Evolutionary conservation across 768 basidiomycete species (phyloP), one percentile per base, ranked within the genome.

Genomic region (Boletellus emodensis): DNA sequence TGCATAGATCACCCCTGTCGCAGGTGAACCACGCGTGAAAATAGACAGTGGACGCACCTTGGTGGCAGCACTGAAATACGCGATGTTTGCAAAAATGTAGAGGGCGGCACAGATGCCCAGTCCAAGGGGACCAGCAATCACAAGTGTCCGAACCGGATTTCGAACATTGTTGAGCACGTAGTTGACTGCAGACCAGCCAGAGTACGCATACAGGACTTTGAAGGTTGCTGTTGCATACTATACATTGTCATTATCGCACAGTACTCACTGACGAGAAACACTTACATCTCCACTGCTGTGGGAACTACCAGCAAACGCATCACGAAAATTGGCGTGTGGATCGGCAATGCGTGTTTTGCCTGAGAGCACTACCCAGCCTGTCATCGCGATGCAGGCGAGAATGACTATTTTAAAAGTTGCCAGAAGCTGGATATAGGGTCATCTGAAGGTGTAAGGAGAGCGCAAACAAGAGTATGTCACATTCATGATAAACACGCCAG

Each of bases 201-300:
- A 39, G 49, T 75, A 78, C 2, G 74, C 61, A 46, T 71, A 69
- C 20, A 83, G 64, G 22, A 83, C 78, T 53, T 83, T 81, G 73
- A 80, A 81, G 1, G 74, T 81, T 3, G 79, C 82, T 0, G 81
- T 80, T 1, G 80, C 81, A 48, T 81, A 84, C 81, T 82, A 45
- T 17, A 7, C 39, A 12, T 28, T 1, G 15, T 38, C 42, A 13
- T 48, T 32, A 10, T 17, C 6, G 38, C 11, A 20, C 12, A 11
- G 12, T 0, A 0, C 30, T 17, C 22, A 7, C n/a, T 1, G 24
- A 20, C 2, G 4, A 1, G 28, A 6, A 32, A 3, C 24, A 53
- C 63, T 47, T 42, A 74, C 76, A 22, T 76, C 77, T 52, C 80
- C 77, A 40, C 76, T 72, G 43, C 75, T 80, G 33, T 71, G 70